Percentiles rank a stretch among this genome's conserved stretches.
These are phyloP conservation scores for Boletus reticuloceps DNA, from an alignment of 768 basidiomycete genomes.

Conservation along the genomic window DNA sequence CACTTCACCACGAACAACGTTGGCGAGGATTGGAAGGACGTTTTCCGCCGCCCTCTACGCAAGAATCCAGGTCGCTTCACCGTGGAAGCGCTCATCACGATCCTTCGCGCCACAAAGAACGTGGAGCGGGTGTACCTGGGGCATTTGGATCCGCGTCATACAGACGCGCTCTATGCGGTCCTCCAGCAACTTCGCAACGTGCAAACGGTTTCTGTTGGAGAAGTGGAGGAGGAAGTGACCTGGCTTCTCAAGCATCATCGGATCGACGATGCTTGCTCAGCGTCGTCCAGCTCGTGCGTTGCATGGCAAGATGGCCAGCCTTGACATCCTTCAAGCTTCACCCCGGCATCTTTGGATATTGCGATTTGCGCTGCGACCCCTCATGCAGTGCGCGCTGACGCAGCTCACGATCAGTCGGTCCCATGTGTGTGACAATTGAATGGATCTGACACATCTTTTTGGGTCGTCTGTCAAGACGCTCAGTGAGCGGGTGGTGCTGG, in stretches of 20 bases:
- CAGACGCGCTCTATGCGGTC: conserved; percentile 6
- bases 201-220: conserved; percentile 13
- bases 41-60: neutral
- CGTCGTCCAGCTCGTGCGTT: conserved; percentile 17
- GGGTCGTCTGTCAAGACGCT: conserved; percentile 10
- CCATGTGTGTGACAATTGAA: conserved; percentile 13
- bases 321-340: conserved; percentile 16
- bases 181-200: conserved; percentile 13
- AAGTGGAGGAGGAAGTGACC: neutral
- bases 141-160: conserved; percentile 10
- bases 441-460: conserved; percentile 17
- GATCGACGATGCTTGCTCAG: conserved; percentile 5
- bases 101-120: conserved; percentile 18
- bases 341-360: conserved; percentile 6
- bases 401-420: conserved; percentile 18
- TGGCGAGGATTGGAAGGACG: conserved; percentile 1
- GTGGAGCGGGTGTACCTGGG: conserved; percentile 11
- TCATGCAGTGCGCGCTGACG: conserved; percentile 15
- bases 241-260: neutral
- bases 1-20: conserved; percentile 20
- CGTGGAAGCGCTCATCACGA: conserved; percentile 14
- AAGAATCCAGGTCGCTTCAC: conserved; percentile 8
- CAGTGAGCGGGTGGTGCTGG: conserved; percentile 18
- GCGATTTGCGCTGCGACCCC: conserved; percentile 14
- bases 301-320: conserved; percentile 14